These are phyloP conservation scores for Paramecium sonneborni DNA, from an alignment of 73 alveolate species.

Conservation along the genomic window DNA sequence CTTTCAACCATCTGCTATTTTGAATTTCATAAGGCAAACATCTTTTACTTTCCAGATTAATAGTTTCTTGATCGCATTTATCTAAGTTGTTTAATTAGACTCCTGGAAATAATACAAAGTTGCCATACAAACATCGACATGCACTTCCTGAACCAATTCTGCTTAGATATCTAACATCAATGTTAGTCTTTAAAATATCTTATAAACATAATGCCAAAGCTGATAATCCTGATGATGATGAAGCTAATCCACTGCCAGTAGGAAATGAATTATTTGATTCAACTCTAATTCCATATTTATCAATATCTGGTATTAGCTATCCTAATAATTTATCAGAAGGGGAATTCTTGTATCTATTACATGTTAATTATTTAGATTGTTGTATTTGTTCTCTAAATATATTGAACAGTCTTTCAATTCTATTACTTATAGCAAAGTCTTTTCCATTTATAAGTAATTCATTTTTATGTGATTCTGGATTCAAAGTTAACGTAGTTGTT, in stretches of 20 bases:
- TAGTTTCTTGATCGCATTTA: slow-evolving; percentile 36
- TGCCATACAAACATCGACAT: slow-evolving; percentile 90
- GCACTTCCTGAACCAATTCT: slow-evolving; percentile 98
- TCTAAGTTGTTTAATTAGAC: slow-evolving; percentile 54
- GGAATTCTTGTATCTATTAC: neutral
- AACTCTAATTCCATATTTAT: slow-evolving; percentile 5
- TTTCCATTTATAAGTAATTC: slow-evolving; percentile 72
- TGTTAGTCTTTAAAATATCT: slow-evolving; percentile 69
- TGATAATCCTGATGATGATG: slow-evolving; percentile 90
- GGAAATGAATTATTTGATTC: slow-evolving; percentile 78
- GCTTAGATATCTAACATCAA: slow-evolving; percentile 79
- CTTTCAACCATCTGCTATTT: slow-evolving; percentile 63
- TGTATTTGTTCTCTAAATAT: neutral
- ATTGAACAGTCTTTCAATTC: slow-evolving; percentile 72
- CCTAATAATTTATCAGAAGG: neutral
- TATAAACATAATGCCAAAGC: slow-evolving; percentile 84
- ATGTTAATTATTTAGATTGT: neutral
- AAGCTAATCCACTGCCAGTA: slow-evolving; percentile 95
- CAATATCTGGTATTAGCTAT: neutral
- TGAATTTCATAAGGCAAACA: slow-evolving; percentile 72
- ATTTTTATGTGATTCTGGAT: slow-evolving; percentile 29
- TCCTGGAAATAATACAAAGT: slow-evolving; percentile 89
- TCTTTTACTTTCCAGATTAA: slow-evolving; percentile 72
- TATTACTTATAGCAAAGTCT: slow-evolving; percentile 71
- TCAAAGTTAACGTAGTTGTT: slow-evolving; percentile 78